Base-by-base conservation (phyloP, 106 monocot species). In the Narthecium ossifragum region DNA sequence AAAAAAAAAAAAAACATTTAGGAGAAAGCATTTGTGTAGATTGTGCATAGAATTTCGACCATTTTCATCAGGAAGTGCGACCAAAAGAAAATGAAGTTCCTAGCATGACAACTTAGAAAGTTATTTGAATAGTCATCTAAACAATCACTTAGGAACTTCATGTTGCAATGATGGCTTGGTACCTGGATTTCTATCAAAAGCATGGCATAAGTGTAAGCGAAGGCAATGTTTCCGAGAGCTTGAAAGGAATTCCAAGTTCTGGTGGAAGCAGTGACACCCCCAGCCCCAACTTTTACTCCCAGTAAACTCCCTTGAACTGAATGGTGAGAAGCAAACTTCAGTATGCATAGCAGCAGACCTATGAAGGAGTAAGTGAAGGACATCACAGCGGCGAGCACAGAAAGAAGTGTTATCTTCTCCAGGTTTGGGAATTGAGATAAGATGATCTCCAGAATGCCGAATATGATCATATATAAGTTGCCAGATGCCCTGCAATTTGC, bases 111-210 rank as follows among this genome's bases (percentile, higher is more conserved):
- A 13, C 2, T 17, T 43, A 18, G 4, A 43, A 17, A 43, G 14
- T 43, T 43, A 43, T 43, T 43, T 13, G 11, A 13, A 18, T 17
- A 17, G 14, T 43, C 43, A 43, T 17, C 4, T 3, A 43, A 6
- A 37, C 11, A 15, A n/a, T n/a, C n/a, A n/a, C n/a, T n/a, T n/a
- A n/a, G n/a, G n/a, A n/a, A n/a, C n/a, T n/a, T n/a, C n/a, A n/a
- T n/a, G n/a, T n/a, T n/a, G n/a, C n/a, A n/a, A n/a, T n/a, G n/a
- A n/a, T n/a, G n/a, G n/a, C n/a, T 12, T 28, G 26, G 1, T 75
- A 85, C 85, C 86, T 87, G 82, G 33, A 87, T 82, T 58, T 88
- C 87, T 33, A 88, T 62, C 15, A 79, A 63, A 23, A 83, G 31
- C 71, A 75, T 72, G 4, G 87, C 14, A 25, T 69, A 88, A 37